Base-by-base conservation (phyloP, 768 basidiomycete species). In the Boletus rufocinnamomeus region DNA sequence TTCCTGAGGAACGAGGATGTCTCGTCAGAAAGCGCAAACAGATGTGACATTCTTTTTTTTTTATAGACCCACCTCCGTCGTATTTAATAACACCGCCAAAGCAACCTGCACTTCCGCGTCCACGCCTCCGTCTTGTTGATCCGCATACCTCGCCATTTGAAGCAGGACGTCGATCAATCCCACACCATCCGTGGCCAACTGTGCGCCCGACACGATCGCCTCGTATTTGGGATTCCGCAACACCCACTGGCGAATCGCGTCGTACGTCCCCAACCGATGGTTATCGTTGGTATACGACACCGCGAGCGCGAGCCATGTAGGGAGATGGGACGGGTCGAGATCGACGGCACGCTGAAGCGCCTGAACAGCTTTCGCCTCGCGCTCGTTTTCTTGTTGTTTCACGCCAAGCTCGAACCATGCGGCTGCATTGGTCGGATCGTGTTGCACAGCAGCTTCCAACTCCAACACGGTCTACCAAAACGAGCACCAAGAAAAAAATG, bases 101-200 rank as follows among this genome's bases (percentile, higher is more conserved):
- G 94, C 97, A 50, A 98, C 86, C 75, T 99, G 97, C 30, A 95
- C 86, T 72, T 99, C 96, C 10, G 96, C 88, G 71, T 99, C 97
- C 25, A 98, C 82, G 52, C 80, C 79, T 4, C 80, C 83, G 41
- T 75, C 78, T 21, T 76, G 40, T 1, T 57, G 76, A 61, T 82
- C 78, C 32, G 56, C 58, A 61, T 78, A 79, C 64, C 86, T 79
- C 41, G 88, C 95, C 82, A 98, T 88, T 17, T 77, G 79, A 63
- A 98, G 91, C 66, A 98, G 75, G 66, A 86, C 85, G n/a, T 86
- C 77, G 30, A 93, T 85, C 63, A 98, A 72, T 37, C 79, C 72
- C 28, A 75, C 65, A 69, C 75, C 68, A 4, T 63, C 59, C 10
- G 63, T 60, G 38, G 70, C 63, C 35, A 76, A 66, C 56, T 67